Evolutionary conservation across 208 protist genomes (phyloP), one percentile per base, ranked within the genome.

Genomic region (Trichomonas vaginalis): DNA sequence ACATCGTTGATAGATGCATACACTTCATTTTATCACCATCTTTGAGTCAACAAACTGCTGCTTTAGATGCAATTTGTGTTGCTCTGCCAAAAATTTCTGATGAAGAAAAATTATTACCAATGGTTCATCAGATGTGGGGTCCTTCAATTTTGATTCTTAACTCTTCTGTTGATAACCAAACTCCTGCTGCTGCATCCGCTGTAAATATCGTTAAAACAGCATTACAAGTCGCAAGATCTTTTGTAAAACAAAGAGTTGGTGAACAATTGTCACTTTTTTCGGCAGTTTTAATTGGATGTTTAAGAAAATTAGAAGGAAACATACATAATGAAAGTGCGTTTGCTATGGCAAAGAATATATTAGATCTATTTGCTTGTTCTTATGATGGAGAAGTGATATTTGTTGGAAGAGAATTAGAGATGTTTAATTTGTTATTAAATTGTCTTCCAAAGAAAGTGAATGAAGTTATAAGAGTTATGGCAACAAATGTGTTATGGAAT

Each of bases 61-160:
- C 86, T n/a, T 21, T 92, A 21, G 86, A 92, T 51, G 12, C 86
- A 15, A 92, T 92, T 15, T 48, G 42, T n/a, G 45, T 27, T n/a
- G 86, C 86, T 27, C 17, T 92, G 14, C 86, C 86, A 15, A 35
- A 15, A 10, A 48, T 92, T 27, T 17, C 42, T n/a, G 45, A 51
- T 15, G n/a, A 92, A 51, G 86, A 92, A 6, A 92, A 92, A 51
- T 32, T 92, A 39, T 27, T 92, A 10, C 86, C 86, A 92, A 92
- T 92, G 86, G 46, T 92, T 56, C 86, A 92, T 51, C 86, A 92
- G 37, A 92, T 92, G 86, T 92, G 86, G 86, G 86, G 23, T 2
- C 86, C 86, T 39, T 39, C 40, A 15, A 45, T 92, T 39, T 51
- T 92, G 14, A 92, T 92, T 17, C 8, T 92, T 8, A 92, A 51